phyloP scores from a whole-genome alignment of 2,329 filamentous ascomycete genomes.

The Thelonectria discophora region DNA sequence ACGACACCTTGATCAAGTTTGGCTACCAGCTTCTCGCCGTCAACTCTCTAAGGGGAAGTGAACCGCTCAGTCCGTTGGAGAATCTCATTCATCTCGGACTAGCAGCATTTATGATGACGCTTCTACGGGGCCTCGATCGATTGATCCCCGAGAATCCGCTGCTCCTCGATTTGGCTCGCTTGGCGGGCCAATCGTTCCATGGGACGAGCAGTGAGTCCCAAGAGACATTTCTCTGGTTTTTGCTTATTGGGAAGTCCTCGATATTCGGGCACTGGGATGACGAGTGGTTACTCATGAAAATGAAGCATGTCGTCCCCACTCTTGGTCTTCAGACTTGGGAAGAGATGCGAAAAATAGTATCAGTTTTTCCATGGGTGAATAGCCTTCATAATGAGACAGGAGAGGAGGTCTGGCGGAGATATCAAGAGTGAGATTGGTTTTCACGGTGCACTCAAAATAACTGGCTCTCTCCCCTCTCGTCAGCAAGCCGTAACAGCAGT shows the following conservation, averaged over 20 bases:
- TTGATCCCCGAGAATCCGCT: slow-evolving; percentile 10
- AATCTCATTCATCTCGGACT: slow-evolving; percentile 7
- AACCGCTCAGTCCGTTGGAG: background rate
- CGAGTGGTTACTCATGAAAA: slow-evolving; percentile 14
- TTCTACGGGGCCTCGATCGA: slow-evolving; percentile 18
- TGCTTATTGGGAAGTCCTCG: slow-evolving; percentile 9
- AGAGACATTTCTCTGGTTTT: slow-evolving; percentile 13
- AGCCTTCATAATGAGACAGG: slow-evolving; percentile 1
- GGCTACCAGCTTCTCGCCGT: slow-evolving; percentile 20
- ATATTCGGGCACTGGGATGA: slow-evolving; percentile 15
- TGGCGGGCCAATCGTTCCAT: background rate
- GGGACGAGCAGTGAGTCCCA: background rate
- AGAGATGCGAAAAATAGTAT: slow-evolving; percentile 1
- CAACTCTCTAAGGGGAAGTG: background rate
- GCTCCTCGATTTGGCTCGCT: slow-evolving; percentile 8
- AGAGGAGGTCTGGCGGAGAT: background rate
- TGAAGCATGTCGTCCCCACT: background rate
- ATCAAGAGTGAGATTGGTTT: background rate
- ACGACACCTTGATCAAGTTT: slow-evolving; percentile 13
- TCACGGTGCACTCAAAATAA: too few species aligned
- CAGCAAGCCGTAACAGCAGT: too few species aligned
- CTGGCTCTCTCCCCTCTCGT: too few species aligned
- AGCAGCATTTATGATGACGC: slow-evolving; percentile 6
- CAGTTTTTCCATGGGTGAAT: slow-evolving; percentile 19
- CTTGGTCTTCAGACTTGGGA: slow-evolving; percentile 20